These are phyloP conservation scores for Alnus glutinosa DNA, from an alignment of 306 rosid species.

Conservation along the genomic window DNA sequence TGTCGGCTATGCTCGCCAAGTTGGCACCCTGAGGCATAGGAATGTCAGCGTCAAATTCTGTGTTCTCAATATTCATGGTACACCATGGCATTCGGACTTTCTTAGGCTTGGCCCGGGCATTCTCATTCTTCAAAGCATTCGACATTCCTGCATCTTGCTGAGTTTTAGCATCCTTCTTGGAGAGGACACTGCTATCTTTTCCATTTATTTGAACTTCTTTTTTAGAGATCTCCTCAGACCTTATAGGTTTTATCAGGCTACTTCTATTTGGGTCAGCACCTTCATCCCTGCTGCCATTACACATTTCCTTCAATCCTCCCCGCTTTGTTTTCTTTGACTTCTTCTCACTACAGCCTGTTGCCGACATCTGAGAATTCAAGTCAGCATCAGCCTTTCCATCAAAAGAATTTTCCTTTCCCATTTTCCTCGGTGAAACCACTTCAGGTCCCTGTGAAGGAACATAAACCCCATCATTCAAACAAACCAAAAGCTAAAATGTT, in stretches of 20 bases:
- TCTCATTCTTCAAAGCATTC: slow-evolving; percentile 23
- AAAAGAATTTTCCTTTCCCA: slow-evolving; percentile 62
- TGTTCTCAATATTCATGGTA: slow-evolving; percentile 7
- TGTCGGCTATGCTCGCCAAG: slow-evolving; percentile 44
- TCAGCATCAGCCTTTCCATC: slow-evolving; percentile 33
- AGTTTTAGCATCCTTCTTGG: slow-evolving; percentile 5
- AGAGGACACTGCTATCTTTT: slow-evolving; percentile 12
- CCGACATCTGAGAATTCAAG: slow-evolving; percentile 21
- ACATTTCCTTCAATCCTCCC: slow-evolving; percentile 52
- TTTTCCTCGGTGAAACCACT: slow-evolving; percentile 32
- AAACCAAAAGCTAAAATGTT: neutral
- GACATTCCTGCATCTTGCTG: slow-evolving; percentile 14
- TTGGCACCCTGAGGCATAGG: slow-evolving; percentile 53
- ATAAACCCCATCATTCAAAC: neutral
- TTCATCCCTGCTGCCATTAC: slow-evolving; percentile 48
- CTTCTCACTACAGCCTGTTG: slow-evolving; percentile 16
- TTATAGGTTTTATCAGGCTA: slow-evolving; percentile 33
- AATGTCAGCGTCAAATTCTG: slow-evolving; percentile 21
- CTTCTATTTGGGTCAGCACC: slow-evolving; percentile 27
- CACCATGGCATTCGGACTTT: slow-evolving; percentile 4
- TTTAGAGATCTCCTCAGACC: slow-evolving; percentile 15
- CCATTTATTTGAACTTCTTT: slow-evolving; percentile 29
- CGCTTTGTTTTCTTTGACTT: slow-evolving; percentile 45
- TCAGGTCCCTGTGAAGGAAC: slow-evolving; percentile 36
- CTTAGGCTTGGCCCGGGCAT: slow-evolving; percentile 26